These are phyloP conservation scores for Marasmius sp. DNA, from an alignment of 1,284 basidiomycete genomes.

Conservation along the genomic window DNA sequence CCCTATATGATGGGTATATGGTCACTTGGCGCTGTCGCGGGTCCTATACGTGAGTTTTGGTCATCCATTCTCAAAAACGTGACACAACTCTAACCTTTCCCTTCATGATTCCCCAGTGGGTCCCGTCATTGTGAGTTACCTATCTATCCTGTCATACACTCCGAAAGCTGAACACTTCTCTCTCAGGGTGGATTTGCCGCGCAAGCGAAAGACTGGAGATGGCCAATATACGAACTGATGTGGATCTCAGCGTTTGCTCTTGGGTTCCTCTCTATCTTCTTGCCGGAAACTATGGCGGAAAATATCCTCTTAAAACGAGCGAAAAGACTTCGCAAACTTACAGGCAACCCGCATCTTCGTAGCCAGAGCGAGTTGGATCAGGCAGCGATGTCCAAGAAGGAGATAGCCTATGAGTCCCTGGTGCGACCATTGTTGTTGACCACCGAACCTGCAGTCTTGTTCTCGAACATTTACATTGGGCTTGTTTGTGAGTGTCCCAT, in stretches of 20 bases:
- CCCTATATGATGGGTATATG: constrained; percentile 60
- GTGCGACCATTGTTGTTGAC: constrained; percentile 40
- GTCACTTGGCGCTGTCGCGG: constrained; percentile 55
- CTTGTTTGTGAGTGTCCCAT: constrained; percentile 27
- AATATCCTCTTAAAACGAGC: constrained; percentile 42
- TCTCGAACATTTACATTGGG: constrained; percentile 43
- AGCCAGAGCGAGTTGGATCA: constrained; percentile 21
- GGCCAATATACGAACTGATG: constrained; percentile 56
- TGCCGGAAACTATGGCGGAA: constrained; percentile 31
- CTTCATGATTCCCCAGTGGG: constrained; percentile 22
- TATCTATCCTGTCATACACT: not conserved
- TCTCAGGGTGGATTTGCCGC: constrained; percentile 36
- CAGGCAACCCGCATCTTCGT: constrained; percentile 26
- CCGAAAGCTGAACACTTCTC: not conserved
- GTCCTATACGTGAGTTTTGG: constrained; percentile 30
- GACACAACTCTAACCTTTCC: not conserved
- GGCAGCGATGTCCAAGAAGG: constrained; percentile 19
- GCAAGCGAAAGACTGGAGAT: constrained; percentile 40
- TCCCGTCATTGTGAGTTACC: constrained; percentile 41
- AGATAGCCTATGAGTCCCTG: constrained; percentile 29
- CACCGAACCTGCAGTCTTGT: constrained; percentile 41
- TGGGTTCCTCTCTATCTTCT: constrained; percentile 2
- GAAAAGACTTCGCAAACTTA: constrained; percentile 24
- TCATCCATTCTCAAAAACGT: not conserved
- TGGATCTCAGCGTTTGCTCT: constrained; percentile 56